Evolutionary conservation across 2,329 filamentous ascomycete species (phyloP), one percentile per base, ranked within the genome.

Genomic region (Aulographum hederae): DNA sequence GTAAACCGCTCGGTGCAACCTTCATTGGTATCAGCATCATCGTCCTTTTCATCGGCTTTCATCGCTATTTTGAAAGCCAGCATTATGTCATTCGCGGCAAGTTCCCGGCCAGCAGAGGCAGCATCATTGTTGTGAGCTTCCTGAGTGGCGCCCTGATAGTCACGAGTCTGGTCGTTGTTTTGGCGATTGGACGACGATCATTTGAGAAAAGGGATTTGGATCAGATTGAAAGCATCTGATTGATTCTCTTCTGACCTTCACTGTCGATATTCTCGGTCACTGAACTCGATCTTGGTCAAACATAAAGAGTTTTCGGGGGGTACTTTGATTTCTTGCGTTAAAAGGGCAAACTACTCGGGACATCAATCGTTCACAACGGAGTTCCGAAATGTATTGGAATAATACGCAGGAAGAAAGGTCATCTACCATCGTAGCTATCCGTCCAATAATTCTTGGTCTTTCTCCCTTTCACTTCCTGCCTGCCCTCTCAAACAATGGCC

Each of bases 71-170:
- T 43, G 72, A 80, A 47, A 67, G 69, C 15, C 80, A 89, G 55
- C 65, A 78, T 44, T 89, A 81, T 68, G 69, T 89, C 16, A 74
- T 86, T 37, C 58, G 67, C 39, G 78, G 79, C 43, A 84, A 84
- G 50, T 85, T 85, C 43, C 78, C 79, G 0, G 78, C 79, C 5
- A 78, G 75, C 42, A 63, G 80, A 39, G 78, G 78, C 3, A 81
- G 78, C 15, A 70, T 89, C 28, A 58, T 81, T 29, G 42, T 84
- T 23, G 68, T 86, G 19, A 68, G 73, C 6, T 52, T 69, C 13
- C 65, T 84, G 28, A 70, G 78, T 2, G 63, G 56, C 8, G 59
- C 57, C 6, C 45, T 76, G 43, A 73, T 75, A 41, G 48, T 73
- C 29, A 54, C 63, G 34, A 67, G 67, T 44, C 47, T 76, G 40